Base-by-base conservation (phyloP, 1,139 yeast genomes). In the Sugiyamaella japonica region DNA sequence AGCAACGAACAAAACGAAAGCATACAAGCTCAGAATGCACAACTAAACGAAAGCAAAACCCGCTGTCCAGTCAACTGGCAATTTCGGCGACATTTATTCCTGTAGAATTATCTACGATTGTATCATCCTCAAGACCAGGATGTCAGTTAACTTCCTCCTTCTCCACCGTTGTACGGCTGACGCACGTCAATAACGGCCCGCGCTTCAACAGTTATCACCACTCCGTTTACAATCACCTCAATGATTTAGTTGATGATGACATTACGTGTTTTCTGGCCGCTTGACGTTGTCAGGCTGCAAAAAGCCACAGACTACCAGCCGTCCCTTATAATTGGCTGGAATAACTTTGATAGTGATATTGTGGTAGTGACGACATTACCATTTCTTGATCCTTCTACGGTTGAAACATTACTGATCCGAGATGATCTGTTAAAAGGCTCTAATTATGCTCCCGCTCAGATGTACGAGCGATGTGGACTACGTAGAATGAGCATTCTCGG, bases 211-310 rank as follows among this genome's bases (percentile, higher is more conserved):
- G 25, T 20, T 20, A 20, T 20, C n/a, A n/a, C n/a, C n/a, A n/a
- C n/a, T n/a, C n/a, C n/a, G n/a, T 13, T 34, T n/a, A 16, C 13
- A 7, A 10, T 13, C 38, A 34, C 13, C 38, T 39, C 25, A 38
- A 10, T 38, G 20, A 5, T 28, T 12, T 39, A 29, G 9, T 42
- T 15, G 17, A 28, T 16, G 39, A 50, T 50, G 53, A 48, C 61
- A 29, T 40, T 64, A 16, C 67, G 73, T 51, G 66, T 71, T 16
- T 72, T 61, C 58, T 73, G 76, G 76, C 76, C 76, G 1, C 49
- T 58, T 17, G 70, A 70, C 45, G 66, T 70, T 10, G 55, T 68
- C 12, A 53, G 55, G 20, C 53, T 58, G 25, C 63, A 63, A 40
- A 58, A 58, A 2, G 50, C 48, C 6, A 58, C 57, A n/a, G 61